Evolutionary conservation across 805 yeast species (phyloP), one percentile per base, ranked within the genome.

Genomic region (Sugiyamaella floridensis): DNA sequence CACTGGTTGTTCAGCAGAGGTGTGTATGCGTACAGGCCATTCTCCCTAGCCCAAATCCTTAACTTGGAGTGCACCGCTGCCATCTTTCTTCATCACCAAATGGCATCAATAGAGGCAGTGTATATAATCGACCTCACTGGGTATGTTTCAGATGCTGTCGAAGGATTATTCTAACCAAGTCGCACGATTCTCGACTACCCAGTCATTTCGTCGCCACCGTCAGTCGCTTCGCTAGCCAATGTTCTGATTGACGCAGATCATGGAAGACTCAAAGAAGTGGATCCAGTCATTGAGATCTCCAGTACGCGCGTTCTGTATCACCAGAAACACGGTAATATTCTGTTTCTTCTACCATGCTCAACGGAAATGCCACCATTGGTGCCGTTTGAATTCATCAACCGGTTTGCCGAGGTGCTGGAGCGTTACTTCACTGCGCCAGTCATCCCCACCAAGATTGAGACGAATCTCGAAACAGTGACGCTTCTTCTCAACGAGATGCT

Each of bases 401-500:
- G 76, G 28, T 65, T 86, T 19, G 71, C 82, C 12, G 75, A 67
- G 16, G 76, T 76, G 0, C 71, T 86, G 58, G 70, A 74, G 47
- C 82, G 79, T 51, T 86, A 82, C 65, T 83, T 87, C 56, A 76
- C 75, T 15, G 67, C 68, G 37, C 82, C 82, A 1, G 63, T 89
- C 29, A 75, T 80, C 1, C 67, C 79, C 1, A 63, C 77, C 22
- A 85, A 82, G 58, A 69, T 93, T 10, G 83, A 78, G 50, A 78
- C 84, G 45, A 85, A 89, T 62, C 77, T 76, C 58, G 95, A 89
- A 62, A 80, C 86, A 1, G 68, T 89, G 45, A 76, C 85, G 32
- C 71, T 89, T 60, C 68, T 92, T 40, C 69, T 90, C 55, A 85
- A 82, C 61, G 93, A 86, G 63, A 80, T 87, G 81, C 63, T 89